Base-by-base conservation (phyloP, 192 early-diverging fungal genomes). In the Cladochytrium replicatum region DNA sequence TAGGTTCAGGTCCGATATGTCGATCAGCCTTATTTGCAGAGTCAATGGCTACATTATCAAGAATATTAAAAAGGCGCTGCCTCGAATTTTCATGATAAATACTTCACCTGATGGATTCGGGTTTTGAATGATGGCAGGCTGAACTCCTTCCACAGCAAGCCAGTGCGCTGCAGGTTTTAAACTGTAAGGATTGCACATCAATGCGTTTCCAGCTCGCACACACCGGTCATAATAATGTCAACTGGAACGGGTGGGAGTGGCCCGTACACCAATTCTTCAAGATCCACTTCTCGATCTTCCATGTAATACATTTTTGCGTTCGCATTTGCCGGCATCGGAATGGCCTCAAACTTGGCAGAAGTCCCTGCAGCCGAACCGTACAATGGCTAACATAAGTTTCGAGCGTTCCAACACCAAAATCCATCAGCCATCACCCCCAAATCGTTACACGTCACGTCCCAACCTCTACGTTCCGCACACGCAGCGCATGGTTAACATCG, bases 141-240 rank as follows among this genome's bases (percentile, higher is more conserved):
- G 96, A 9, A 97, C 91, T n/a, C 96, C 96, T 50, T 97, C 96
- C 50, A 99, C 86, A 1, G 96, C 94, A n/a, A 99, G 72, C 91
- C 92, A 97, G 55, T 97, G 94, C 6, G 85, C 90, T 68, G 52
- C 39, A 31, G 2, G 50, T 29, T 4, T 8, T 6, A 34, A 15
- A 11, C 30, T 48, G 47, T 3, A 19, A 22, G 25, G 29, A 52
- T 28, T 52, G 24, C 9, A 8, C 43, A 52, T 2, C 44, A 43
- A 22, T 19, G 11, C 6, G 0, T 8, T 21, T 8, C 9, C 8
- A 13, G 13, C 0, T 25, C 21, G 21, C 22, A 50, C 61, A 9
- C 37, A 78, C 78, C 68, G 0, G 91, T 93, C 52, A 84, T 89
- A 2, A 83, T 80, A 0, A 89, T 75, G 27, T 96, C 91, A 2